Base-by-base conservation (phyloP, 345 rosid species). In the Salix viminalis region DNA sequence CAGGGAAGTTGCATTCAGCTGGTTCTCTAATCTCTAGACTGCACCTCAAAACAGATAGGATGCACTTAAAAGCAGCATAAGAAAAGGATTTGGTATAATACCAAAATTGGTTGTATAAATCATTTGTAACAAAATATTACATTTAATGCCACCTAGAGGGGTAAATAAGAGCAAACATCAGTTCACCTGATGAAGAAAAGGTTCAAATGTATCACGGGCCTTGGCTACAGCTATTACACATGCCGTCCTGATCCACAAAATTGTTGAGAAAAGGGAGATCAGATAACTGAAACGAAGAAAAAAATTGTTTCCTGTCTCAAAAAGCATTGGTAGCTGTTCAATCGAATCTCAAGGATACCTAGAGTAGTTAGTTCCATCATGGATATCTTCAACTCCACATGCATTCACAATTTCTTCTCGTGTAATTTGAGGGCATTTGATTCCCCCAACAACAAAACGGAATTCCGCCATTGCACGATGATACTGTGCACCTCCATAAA, bases 381-480 rank as follows among this genome's bases (percentile, higher is more conserved):
- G 98, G 81, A 94, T 91, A 81, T 92, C 98, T 84, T 94, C 98
- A 37, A 92, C 97, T 65, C 98, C 98, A 84, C 97, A 92, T 54
- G 98, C 97, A 85, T 94, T 94, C 13, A 91, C 98, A 73, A 94
- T 92, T 83, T 94, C 98, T 85, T 92, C 98, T 21, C 97, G 87
- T 58, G 94, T 91, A 73, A 94, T 91, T 81, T 95, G 91, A 39
- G 97, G 97, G 78, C 98, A 94, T 84, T 94, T 94, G 74, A 79
- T 89, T 73, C 97, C 97, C 78, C 98, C 98, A 67, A 87, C 97
- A 50, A 94, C 86, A 88, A 94, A 91, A 50, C 97, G 97, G 77
- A 92, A 94, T 81, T 94, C 98, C 72, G 98, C 97, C 98, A 94
- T 92, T 79, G 97, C 97, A 62, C 94, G 92, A 78, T 91, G 97